phyloP scores from a whole-genome alignment of 768 basidiomycete species.

The Leccinum imitatum region DNA sequence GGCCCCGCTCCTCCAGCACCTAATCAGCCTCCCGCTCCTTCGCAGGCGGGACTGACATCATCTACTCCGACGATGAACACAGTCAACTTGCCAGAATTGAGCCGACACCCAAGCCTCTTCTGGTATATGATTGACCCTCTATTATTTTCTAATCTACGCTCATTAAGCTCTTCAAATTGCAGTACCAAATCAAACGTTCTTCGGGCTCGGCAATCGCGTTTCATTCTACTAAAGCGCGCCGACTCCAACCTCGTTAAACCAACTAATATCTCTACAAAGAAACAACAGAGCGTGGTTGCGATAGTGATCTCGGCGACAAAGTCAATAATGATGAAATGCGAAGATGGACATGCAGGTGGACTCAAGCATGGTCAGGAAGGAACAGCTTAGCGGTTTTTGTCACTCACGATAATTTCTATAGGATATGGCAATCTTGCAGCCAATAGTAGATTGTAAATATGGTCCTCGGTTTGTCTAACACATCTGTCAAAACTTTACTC shows the following conservation, averaged over 20 bases:
- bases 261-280: constrained; percentile 55
- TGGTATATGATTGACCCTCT: constrained; percentile 48
- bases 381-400: no score
- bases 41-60: constrained; percentile 39
- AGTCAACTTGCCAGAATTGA: constrained; percentile 80
- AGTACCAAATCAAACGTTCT: constrained; percentile 82
- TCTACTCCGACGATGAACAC: constrained; percentile 50
- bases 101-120: constrained; percentile 55
- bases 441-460: no score
- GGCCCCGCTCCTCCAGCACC: constrained; percentile 32
- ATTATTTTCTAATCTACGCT: constrained; percentile 2
- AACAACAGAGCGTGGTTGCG: constrained; percentile 61
- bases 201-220: constrained; percentile 82
- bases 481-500: no score
- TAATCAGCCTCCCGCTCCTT: constrained; percentile 1
- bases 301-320: no score
- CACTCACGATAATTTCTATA: no score
- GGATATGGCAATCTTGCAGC: no score
- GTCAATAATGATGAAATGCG: no score
- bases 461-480: no score
- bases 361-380: no score
- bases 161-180: constrained; percentile 13
- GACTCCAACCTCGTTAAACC: not conserved
- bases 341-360: no score
- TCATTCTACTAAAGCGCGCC: constrained; percentile 65